A percentile compares a stretch with the other conserved stretches of the same genome.
Evolutionary conservation across 1,284 basidiomycete species (phyloP).

Genomic region (Ganoderma sinense): DNA sequence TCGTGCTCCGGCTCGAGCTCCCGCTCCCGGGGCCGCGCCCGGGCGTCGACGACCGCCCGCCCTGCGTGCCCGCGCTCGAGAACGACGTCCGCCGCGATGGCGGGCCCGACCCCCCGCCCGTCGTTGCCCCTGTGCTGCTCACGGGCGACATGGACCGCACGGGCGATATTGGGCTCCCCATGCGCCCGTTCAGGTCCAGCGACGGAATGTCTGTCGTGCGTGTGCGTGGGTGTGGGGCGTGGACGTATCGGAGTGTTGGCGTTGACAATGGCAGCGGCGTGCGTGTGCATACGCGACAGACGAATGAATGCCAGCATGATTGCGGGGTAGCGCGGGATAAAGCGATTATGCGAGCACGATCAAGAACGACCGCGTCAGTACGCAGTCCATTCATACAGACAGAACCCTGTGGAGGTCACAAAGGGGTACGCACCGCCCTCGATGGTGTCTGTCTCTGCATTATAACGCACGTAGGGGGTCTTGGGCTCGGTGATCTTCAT

Average conservation of each 20-base stretch:
- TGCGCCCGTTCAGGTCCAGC: slow-evolving; percentile 56
- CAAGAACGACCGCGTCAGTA: not conserved
- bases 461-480: slow-evolving; percentile 94
- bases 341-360: slow-evolving; percentile 1
- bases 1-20: slow-evolving; percentile 81
- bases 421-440: slow-evolving; percentile 69
- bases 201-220: slow-evolving; percentile 68
- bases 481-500: slow-evolving; percentile 98
- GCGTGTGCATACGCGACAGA: slow-evolving; percentile 6
- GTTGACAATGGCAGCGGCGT: slow-evolving; percentile 2
- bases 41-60: slow-evolving; percentile 48
- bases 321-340: not conserved
- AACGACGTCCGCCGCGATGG: slow-evolving; percentile 85
- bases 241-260: not conserved
- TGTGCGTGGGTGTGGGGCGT: slow-evolving; percentile 2
- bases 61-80: slow-evolving; percentile 54
- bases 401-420: not conserved
- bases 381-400: not conserved
- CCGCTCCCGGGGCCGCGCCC: slow-evolving; percentile 55
- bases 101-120: slow-evolving; percentile 60
- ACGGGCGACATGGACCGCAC: slow-evolving; percentile 38
- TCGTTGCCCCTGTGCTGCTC: slow-evolving; percentile 45
- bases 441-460: slow-evolving; percentile 83
- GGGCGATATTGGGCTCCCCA: slow-evolving; percentile 37
- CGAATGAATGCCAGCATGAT: not conserved